Evolutionary conservation across 345 rosid species (phyloP).

Genomic region (Brassica carinata): DNA sequence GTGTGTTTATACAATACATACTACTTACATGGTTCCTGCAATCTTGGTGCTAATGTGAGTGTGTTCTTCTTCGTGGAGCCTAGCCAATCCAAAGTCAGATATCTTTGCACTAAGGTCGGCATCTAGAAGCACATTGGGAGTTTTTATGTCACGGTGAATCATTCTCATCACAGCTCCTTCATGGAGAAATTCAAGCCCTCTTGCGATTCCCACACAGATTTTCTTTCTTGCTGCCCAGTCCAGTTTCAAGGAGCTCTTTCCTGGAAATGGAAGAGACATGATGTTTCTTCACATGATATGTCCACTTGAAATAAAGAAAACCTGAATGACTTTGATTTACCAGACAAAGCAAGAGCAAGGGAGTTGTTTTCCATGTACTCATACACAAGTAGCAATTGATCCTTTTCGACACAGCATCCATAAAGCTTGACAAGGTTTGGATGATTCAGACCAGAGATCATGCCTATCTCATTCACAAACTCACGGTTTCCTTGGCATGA

Average conservation of each 20-base stretch:
- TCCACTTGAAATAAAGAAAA: neutral
- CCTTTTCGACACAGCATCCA: constrained; percentile 24
- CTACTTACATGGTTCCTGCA: constrained; percentile 65
- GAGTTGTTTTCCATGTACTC: constrained; percentile 52
- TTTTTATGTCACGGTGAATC: constrained; percentile 69
- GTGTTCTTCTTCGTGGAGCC: constrained; percentile 52
- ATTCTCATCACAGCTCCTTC: constrained; percentile 57
- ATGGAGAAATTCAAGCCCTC: constrained; percentile 61
- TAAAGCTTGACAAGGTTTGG: constrained; percentile 48
- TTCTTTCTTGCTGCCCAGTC: constrained; percentile 54
- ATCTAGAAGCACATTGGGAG: constrained; percentile 61
- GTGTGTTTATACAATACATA: neutral
- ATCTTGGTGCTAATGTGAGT: constrained; percentile 60
- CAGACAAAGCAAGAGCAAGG: constrained; percentile 41
- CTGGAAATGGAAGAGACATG: neutral
- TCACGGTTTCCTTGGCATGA: constrained; percentile 50
- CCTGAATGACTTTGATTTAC: neutral
- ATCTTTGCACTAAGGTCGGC: constrained; percentile 55
- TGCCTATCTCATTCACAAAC: constrained; percentile 48
- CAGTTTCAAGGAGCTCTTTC: constrained; percentile 22
- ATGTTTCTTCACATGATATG: neutral
- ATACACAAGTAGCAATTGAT: constrained; percentile 43
- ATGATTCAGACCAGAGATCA: constrained; percentile 48
- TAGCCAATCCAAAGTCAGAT: constrained; percentile 73
- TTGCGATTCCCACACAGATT: constrained; percentile 61